Percentiles rank a stretch among this genome's conserved stretches.
Evolutionary conservation across 2,329 filamentous ascomycete genomes (phyloP).

Genomic region (Colletotrichum neosansevieriae): DNA sequence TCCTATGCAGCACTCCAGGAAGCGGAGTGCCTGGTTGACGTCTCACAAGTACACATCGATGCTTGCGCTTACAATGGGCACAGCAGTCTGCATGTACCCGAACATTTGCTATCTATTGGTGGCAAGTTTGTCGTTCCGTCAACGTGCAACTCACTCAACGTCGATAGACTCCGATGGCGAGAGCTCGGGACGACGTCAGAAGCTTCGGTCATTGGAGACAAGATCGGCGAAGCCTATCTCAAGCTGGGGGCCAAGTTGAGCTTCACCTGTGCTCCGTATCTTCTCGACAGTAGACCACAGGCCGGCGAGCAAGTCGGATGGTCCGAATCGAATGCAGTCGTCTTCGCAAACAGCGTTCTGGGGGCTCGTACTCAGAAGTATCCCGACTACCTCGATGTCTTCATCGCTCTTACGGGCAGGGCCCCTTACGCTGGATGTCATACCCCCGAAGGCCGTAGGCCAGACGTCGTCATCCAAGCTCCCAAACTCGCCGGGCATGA

Average conservation of each 20-base stretch:
- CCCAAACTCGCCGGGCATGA: slow-evolving; percentile 51
- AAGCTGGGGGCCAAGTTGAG: slow-evolving; percentile 55
- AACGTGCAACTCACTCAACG: slow-evolving; percentile 57
- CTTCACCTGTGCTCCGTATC: slow-evolving; percentile 60
- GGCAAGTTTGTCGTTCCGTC: slow-evolving; percentile 54
- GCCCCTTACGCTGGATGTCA: slow-evolving; percentile 60
- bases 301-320: slow-evolving; percentile 56
- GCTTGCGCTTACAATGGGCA: slow-evolving; percentile 57
- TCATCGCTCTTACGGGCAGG: slow-evolving; percentile 58
- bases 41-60: slow-evolving; percentile 58
- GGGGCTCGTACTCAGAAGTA: slow-evolving; percentile 59
- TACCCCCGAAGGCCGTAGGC: slow-evolving; percentile 37
- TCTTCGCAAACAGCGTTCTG: slow-evolving; percentile 59
- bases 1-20: slow-evolving; percentile 52
- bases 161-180: slow-evolving; percentile 56
- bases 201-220: slow-evolving; percentile 48
- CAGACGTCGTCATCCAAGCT: slow-evolving; percentile 49
- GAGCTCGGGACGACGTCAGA: slow-evolving; percentile 45
- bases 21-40: slow-evolving; percentile 49
- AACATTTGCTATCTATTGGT: slow-evolving; percentile 49
- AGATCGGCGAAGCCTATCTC: slow-evolving; percentile 52
- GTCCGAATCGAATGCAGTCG: slow-evolving; percentile 60
- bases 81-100: slow-evolving; percentile 51
- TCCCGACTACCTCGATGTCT: slow-evolving; percentile 58
- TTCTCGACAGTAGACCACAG: slow-evolving; percentile 47